Conservation (phyloP, 2,329 filamentous ascomycete genomes). For the Phyllosticta citriasiana region DNA sequence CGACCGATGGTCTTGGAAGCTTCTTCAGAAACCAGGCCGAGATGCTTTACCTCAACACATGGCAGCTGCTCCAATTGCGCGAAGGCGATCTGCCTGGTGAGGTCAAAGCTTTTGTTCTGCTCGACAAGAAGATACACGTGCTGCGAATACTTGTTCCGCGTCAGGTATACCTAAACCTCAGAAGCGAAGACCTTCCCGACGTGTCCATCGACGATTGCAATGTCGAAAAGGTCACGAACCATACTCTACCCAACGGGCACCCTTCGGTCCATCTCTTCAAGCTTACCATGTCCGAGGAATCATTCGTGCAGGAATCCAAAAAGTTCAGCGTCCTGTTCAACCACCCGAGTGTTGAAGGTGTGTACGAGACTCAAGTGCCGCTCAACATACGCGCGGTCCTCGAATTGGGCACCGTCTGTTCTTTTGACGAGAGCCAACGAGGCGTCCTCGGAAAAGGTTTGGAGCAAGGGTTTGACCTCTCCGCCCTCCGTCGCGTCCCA, state of each 20-base stretch:
- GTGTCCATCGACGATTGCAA: constrained; percentile 77
- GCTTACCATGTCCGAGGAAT: constrained; percentile 77
- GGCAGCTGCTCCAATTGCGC: constrained; percentile 85
- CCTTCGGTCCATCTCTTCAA: constrained; percentile 91
- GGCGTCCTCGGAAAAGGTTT: constrained; percentile 88
- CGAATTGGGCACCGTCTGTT: constrained; percentile 81
- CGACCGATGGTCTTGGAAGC: constrained; percentile 52
- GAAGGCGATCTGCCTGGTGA: constrained; percentile 76
- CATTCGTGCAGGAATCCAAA: constrained; percentile 74
- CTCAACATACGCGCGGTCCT: constrained; percentile 79
- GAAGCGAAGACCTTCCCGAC: constrained; percentile 75
- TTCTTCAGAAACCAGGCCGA: constrained; percentile 91
- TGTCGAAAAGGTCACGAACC: constrained; percentile 86
- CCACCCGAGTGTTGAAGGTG: constrained; percentile 88
- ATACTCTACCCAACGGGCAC: constrained; percentile 90
- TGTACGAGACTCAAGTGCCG: constrained; percentile 91
- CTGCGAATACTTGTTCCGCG: constrained; percentile 84
- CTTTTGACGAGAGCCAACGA: constrained; percentile 81
- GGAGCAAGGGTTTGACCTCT: constrained; percentile 86
- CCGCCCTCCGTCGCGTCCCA: constrained; percentile 58
- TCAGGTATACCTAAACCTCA: constrained; percentile 84
- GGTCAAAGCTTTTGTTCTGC: constrained; percentile 80
- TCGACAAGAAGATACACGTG: constrained; percentile 82
- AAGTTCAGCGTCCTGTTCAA: constrained; percentile 79
- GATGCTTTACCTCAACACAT: constrained; percentile 79